A percentile compares a stretch with the other conserved stretches of the same genome.
Conservation (phyloP, 31 red algal genomes). For the Endocladia muricata region DNA sequence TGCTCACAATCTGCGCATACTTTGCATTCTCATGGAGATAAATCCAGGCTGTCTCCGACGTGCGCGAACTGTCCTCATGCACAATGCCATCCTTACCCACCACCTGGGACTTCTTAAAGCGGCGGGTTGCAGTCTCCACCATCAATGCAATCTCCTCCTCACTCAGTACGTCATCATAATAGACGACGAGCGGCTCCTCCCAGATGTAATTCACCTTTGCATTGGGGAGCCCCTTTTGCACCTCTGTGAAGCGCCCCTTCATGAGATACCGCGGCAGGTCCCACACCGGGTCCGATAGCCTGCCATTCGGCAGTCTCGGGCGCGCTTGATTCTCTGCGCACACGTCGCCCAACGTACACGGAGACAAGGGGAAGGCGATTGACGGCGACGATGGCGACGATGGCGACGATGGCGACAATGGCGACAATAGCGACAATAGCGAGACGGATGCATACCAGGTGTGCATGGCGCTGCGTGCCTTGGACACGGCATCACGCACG, state of each 20-base stretch:
- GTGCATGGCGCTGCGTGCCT: not conserved
- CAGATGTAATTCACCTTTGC: slow-evolving; percentile 26
- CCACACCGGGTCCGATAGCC: slow-evolving; percentile 1
- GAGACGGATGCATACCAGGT: no score
- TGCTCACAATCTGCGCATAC: slow-evolving; percentile 1
- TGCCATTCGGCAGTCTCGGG: slow-evolving; percentile 8
- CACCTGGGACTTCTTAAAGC: slow-evolving; percentile 20
- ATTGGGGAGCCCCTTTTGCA: not conserved
- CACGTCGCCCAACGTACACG: slow-evolving; percentile 10
- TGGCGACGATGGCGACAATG: no score
- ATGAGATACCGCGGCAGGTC: slow-evolving; percentile 20
- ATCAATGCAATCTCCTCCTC: slow-evolving; percentile 2
- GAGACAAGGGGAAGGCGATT: no score
- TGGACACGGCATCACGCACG: not conserved
- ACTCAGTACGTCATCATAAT: slow-evolving; percentile 21
- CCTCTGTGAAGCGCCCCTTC: slow-evolving; percentile 10
- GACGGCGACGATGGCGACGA: no score
- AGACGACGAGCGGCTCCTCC: slow-evolving; percentile 30
- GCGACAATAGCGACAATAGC: no score
- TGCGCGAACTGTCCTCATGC: not conserved
- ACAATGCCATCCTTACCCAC: not conserved
- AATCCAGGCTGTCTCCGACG: slow-evolving; percentile 39
- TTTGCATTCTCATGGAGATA: slow-evolving; percentile 5
- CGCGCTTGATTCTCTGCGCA: not conserved
- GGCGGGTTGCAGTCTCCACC: not conserved